phyloP scores from a whole-genome alignment of 2,329 filamentous ascomycete species.

The Stemphylium beticola region DNA sequence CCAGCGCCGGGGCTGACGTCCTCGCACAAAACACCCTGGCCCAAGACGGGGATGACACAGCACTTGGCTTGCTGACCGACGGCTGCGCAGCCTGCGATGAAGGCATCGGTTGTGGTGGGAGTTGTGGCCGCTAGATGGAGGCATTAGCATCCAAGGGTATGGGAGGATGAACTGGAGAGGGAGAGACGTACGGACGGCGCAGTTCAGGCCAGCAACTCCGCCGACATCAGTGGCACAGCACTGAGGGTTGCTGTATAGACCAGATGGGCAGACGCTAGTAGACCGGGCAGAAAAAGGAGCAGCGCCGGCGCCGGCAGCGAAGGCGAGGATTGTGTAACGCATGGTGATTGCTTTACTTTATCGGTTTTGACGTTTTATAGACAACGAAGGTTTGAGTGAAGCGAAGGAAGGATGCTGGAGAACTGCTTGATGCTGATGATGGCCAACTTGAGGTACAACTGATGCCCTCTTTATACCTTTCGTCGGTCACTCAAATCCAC shows the following conservation, averaged over 20 bases:
- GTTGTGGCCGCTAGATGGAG: not conserved
- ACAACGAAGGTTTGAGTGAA: not conserved
- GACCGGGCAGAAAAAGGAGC: conserved; percentile 1
- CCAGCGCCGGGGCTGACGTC: conserved; percentile 10
- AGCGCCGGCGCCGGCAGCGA: conserved; percentile 4
- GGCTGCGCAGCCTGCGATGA: conserved; percentile 7
- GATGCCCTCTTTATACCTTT: conserved; percentile 8
- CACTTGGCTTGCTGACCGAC: conserved; percentile 16
- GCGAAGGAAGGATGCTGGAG: conserved; percentile 1
- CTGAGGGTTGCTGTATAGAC: conserved; percentile 11
- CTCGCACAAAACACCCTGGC: conserved; percentile 14
- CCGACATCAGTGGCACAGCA: conserved; percentile 18
- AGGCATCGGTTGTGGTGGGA: not conserved
- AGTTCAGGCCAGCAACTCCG: conserved; percentile 9
- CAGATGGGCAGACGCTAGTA: conserved; percentile 6
- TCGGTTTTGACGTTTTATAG: not conserved
- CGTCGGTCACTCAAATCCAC: not conserved
- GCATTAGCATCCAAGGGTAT: not conserved
- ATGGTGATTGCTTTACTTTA: conserved; percentile 3
- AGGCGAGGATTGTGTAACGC: conserved; percentile 10
- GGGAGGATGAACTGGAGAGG: not conserved
- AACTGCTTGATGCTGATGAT: conserved; percentile 3
- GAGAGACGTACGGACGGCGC: conserved; percentile 11
- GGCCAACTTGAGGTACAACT: not conserved
- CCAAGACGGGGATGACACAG: conserved; percentile 12